phyloP scores from a whole-genome alignment of 257 asterid species.

The Forsythia suspensa region DNA sequence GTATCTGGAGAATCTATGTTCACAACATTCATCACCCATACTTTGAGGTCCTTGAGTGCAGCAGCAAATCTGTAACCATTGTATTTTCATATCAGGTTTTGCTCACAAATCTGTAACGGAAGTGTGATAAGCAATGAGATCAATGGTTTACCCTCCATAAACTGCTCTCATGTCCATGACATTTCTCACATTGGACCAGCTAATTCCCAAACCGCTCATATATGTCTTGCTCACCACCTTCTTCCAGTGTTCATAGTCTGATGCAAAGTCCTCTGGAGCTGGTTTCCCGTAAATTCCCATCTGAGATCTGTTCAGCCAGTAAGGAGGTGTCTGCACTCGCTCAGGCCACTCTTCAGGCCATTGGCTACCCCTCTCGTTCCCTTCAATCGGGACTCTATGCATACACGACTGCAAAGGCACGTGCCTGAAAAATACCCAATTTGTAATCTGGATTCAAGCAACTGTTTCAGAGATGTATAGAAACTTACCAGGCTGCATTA shows the following conservation, averaged over 20 bases:
- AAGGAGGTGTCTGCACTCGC: slow-evolving; percentile 61
- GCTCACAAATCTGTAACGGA: background rate
- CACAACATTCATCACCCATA: slow-evolving; percentile 93
- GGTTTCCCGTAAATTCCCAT: slow-evolving; percentile 79
- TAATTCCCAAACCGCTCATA: slow-evolving; percentile 65
- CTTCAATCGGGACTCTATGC: slow-evolving; percentile 57
- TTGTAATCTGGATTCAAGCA: background rate
- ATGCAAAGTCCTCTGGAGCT: slow-evolving; percentile 70
- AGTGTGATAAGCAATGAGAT: slow-evolving; percentile 2
- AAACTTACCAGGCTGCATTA: slow-evolving; percentile 79
- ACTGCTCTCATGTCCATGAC: slow-evolving; percentile 95
- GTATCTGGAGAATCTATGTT: slow-evolving; percentile 77
- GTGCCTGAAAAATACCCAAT: slow-evolving; percentile 53
- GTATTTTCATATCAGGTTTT: slow-evolving; percentile 12
- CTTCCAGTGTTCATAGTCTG: slow-evolving; percentile 77
- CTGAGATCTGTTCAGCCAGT: slow-evolving; percentile 74
- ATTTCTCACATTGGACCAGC: slow-evolving; percentile 73
- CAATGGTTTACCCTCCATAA: slow-evolving; percentile 71
- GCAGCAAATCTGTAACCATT: slow-evolving; percentile 74
- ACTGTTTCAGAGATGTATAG: background rate
- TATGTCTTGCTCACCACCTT: slow-evolving; percentile 54
- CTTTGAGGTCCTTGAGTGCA: slow-evolving; percentile 68
- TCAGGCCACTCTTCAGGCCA: slow-evolving; percentile 97
- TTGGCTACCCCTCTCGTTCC: slow-evolving; percentile 68
- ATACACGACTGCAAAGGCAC: slow-evolving; percentile 81